Conservation (phyloP, 108 stramenopile species). For the Seminavis robusta region DNA sequence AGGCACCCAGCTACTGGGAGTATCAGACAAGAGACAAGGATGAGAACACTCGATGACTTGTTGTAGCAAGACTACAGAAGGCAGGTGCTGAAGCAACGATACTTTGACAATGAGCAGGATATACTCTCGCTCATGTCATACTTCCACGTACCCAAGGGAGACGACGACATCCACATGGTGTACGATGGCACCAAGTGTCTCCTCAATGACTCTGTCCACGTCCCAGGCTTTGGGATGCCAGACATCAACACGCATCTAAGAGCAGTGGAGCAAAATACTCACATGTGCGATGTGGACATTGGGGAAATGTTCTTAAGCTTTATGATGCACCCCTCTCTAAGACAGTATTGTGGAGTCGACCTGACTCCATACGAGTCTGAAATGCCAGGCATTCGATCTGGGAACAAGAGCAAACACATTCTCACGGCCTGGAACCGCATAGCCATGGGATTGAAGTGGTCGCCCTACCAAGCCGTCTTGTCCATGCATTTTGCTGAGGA, state of each 20-base stretch:
- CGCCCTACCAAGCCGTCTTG: slow-evolving; percentile 31
- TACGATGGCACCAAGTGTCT: slow-evolving; percentile 33
- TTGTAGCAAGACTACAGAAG: slow-evolving; percentile 7
- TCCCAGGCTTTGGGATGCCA: slow-evolving; percentile 37
- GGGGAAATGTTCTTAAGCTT: slow-evolving; percentile 49
- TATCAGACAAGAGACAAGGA: background rate
- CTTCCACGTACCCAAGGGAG: slow-evolving; percentile 43
- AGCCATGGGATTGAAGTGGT: slow-evolving; percentile 29
- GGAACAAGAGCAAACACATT: slow-evolving; percentile 1
- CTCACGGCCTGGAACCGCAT: slow-evolving; percentile 15
- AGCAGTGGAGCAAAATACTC: too few relatives aligned
- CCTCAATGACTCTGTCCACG: slow-evolving; percentile 32
- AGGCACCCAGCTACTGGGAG: too few relatives aligned
- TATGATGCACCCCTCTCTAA: slow-evolving; percentile 9
- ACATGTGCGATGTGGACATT: slow-evolving; percentile 28
- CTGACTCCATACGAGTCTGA: slow-evolving; percentile 4
- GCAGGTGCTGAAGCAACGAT: slow-evolving; percentile 14
- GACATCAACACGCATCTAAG: slow-evolving; percentile 23
- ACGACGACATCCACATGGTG: slow-evolving; percentile 30
- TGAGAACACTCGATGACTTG: background rate
- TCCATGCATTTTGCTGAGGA: too few relatives aligned
- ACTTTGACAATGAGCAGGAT: slow-evolving; percentile 3
- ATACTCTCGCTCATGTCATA: slow-evolving; percentile 18
- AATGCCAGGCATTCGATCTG: background rate
- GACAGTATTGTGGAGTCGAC: slow-evolving; percentile 25